Evolutionary conservation across 208 protist genomes (phyloP), one percentile per base, ranked within the genome.

Genomic region (Trypanosomatidae sp.): DNA sequence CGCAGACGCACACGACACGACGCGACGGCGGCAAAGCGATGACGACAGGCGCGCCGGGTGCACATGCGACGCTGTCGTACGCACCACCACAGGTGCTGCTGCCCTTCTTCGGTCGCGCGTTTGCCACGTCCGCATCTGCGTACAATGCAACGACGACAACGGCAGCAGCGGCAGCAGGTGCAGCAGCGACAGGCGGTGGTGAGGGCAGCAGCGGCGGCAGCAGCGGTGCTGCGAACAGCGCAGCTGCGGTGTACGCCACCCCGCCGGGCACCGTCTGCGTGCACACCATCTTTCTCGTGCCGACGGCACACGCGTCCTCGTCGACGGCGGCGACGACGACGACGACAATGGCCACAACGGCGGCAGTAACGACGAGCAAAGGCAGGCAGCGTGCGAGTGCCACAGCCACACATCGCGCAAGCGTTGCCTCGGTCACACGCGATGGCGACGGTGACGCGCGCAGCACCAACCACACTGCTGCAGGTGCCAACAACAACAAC

Each of bases 71-170:
- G n/a, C n/a, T n/a, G n/a, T 6, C 13, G 5, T 56, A 66, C 46
- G 32, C 43, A 7, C 49, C 64, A 37, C 61, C 61, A n/a, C 61
- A 65, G 50, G 45, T 60, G 13, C 48, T 61, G 40, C 45, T 69
- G 11, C 45, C 51, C 26, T 75, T 75, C 33, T 55, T 68, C 33
- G 66, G 66, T 6, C 50, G 53, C 25, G 53, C 48, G 20, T 45
- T 35, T 42, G 43, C 0, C 20, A 3, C 23, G 27, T 3, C 48
- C 50, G 5, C 28, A 46, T 2, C n/a, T n/a, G n/a, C n/a, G n/a
- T n/a, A n/a, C n/a, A n/a, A n/a, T n/a, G n/a, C n/a, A n/a, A n/a
- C n/a, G n/a, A n/a, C n/a, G n/a, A n/a, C n/a, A n/a, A n/a, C n/a
- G n/a, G n/a, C n/a, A n/a, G n/a, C n/a, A n/a, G n/a, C n/a, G n/a